Conservation (phyloP, 2,329 filamentous ascomycete species). For the Exophiala bonariae region DNA sequence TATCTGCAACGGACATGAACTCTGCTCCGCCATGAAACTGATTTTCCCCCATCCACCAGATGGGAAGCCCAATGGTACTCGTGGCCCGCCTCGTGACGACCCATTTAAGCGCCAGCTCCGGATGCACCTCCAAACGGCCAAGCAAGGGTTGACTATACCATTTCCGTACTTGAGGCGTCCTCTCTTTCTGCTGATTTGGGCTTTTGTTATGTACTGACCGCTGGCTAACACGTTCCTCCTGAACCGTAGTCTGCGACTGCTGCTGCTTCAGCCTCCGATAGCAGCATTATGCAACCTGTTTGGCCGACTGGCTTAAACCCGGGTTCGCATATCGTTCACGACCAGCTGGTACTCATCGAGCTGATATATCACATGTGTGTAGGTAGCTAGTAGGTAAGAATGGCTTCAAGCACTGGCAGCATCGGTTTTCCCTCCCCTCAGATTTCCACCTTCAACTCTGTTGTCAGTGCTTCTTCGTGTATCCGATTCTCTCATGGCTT, state of each 20-base stretch:
- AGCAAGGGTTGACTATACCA: not conserved
- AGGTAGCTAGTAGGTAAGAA: not conserved
- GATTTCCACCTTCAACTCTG: slow-evolving; percentile 1
- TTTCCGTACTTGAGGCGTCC: slow-evolving; percentile 2
- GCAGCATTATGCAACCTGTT: not conserved
- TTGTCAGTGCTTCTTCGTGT: not conserved
- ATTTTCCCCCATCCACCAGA: too few relatives aligned
- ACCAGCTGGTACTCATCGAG: not conserved
- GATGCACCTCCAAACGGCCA: not conserved
- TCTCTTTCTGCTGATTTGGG: slow-evolving; percentile 7
- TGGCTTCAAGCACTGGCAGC: not conserved
- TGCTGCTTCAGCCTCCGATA: slow-evolving; percentile 12
- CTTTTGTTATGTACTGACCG: too few relatives aligned
- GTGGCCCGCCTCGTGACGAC: slow-evolving; percentile 16
- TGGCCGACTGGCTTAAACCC: not conserved
- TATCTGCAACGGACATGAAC: too few relatives aligned
- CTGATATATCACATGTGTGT: not conserved
- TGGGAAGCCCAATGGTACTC: too few relatives aligned
- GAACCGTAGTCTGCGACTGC: slow-evolving; percentile 11
- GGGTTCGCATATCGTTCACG: not conserved
- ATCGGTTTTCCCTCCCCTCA: not conserved
- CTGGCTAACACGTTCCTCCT: not conserved
- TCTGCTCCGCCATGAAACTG: too few relatives aligned
- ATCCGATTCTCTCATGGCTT: too few relatives aligned
- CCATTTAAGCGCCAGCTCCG: slow-evolving; percentile 16